These are phyloP conservation scores for Aspergillus piperis DNA, from an alignment of 2,329 filamentous ascomycete species.

Conservation along the genomic window DNA sequence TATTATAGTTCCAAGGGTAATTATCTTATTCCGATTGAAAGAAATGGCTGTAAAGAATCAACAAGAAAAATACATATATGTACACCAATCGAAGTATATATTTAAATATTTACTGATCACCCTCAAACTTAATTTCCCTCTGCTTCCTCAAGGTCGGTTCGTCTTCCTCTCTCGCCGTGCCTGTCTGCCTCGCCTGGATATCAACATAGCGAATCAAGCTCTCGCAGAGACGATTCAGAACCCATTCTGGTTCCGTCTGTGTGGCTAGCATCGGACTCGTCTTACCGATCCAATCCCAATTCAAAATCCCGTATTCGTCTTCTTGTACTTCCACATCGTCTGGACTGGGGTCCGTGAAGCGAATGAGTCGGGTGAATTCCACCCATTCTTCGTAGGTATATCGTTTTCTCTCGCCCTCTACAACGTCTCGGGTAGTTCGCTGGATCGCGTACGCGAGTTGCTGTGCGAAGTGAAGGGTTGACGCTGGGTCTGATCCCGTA, in stretches of 20 bases:
- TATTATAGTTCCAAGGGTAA: fast-evolving
- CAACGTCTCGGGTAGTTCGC: conserved; percentile 44
- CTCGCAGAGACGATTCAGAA: conserved; percentile 66
- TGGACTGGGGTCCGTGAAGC: conserved; percentile 50
- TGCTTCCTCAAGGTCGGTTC: conserved; percentile 28
- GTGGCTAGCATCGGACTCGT: conserved; percentile 67
- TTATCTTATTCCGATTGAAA: no score
- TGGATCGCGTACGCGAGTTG: conserved; percentile 70
- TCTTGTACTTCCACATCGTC: conserved; percentile 47
- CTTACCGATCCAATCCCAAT: conserved; percentile 74
- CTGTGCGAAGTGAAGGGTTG: conserved; percentile 55
- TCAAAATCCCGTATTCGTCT: conserved; percentile 60
- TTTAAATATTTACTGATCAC: neutral
- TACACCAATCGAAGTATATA: neutral
- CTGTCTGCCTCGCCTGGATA: conserved; percentile 21
- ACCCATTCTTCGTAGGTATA: conserved; percentile 88
- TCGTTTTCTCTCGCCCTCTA: conserved; percentile 48
- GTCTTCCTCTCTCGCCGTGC: neutral
- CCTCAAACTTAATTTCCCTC: conserved; percentile 27
- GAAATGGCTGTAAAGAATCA: no score
- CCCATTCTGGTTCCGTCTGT: conserved; percentile 65
- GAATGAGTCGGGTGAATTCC: conserved; percentile 75
- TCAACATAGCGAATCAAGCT: conserved; percentile 56
- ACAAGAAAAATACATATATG: neutral
- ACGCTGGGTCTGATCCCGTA: conserved; percentile 21